These are phyloP conservation scores for Lablab purpureus DNA, from an alignment of 306 rosid species.

Conservation along the genomic window DNA sequence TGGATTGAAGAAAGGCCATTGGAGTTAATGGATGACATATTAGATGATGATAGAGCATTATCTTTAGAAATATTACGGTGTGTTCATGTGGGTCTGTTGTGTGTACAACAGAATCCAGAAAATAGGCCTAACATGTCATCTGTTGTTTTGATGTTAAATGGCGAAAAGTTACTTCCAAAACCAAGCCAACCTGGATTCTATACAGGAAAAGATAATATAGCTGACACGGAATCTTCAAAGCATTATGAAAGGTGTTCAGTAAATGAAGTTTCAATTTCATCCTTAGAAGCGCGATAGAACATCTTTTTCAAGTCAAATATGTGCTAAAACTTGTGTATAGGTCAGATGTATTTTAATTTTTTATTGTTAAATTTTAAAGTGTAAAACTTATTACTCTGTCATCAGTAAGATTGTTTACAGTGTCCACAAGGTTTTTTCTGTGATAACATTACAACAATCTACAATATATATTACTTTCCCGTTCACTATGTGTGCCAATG, in stretches of 20 bases:
- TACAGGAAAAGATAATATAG: background rate
- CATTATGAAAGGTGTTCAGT: background rate
- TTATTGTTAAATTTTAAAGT: background rate
- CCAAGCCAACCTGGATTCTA: conserved; percentile 3
- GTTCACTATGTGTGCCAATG: background rate
- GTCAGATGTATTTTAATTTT: background rate
- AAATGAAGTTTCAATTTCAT: conserved; percentile 24
- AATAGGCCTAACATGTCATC: conserved; percentile 5
- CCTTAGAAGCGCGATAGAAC: background rate
- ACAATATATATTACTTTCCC: background rate
- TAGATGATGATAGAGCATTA: background rate
- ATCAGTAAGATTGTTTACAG: background rate
- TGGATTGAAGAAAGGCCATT: conserved; percentile 4
- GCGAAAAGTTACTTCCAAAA: background rate
- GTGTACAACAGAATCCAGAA: conserved; percentile 9
- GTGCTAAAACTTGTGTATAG: background rate
- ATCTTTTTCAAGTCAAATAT: background rate
- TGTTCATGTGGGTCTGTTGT: conserved; percentile 2
- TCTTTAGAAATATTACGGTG: background rate
- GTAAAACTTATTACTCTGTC: background rate
- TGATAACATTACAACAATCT: background rate
- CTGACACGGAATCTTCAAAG: background rate
- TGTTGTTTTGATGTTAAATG: background rate
- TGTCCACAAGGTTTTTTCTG: background rate
- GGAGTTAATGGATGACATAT: background rate